These are phyloP conservation scores for Balansia obtecta DNA, from an alignment of 2,329 filamentous ascomycete species.

Conservation along the genomic window DNA sequence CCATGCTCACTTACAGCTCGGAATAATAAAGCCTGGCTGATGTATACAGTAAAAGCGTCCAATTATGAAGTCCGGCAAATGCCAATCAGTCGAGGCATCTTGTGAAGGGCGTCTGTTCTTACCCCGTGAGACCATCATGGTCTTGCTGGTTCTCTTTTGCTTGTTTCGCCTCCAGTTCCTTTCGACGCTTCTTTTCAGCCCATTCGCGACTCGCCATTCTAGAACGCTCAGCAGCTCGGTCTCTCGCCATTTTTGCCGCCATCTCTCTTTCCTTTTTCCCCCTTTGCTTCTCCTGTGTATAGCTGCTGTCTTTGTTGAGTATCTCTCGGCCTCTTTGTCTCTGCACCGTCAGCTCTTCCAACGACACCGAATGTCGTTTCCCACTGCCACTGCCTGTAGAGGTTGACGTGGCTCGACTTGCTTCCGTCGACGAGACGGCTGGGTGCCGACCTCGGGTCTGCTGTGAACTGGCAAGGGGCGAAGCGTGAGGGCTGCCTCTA, in stretches of 20 bases:
- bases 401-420: conserved; percentile 30
- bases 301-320: conserved; percentile 37
- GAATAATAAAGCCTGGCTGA: background rate
- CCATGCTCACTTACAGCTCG: background rate
- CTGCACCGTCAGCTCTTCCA: conserved; percentile 38
- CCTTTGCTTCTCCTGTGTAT: conserved; percentile 33
- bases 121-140: background rate
- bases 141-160: conserved; percentile 5
- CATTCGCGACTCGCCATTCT: conserved; percentile 47
- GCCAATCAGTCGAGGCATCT: background rate
- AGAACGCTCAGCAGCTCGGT: conserved; percentile 49
- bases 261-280: conserved; percentile 43
- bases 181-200: conserved; percentile 44
- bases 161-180: conserved; percentile 17
- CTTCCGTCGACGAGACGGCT: conserved; percentile 12
- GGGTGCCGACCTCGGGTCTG: conserved; percentile 17
- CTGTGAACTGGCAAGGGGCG: conserved; percentile 6
- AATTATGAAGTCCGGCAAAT: background rate
- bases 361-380: conserved; percentile 36
- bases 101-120: background rate
- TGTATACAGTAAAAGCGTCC: background rate
- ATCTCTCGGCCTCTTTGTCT: conserved; percentile 41
- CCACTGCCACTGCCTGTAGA: conserved; percentile 31
- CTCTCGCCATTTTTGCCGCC: conserved; percentile 40
- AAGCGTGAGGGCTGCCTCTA: conserved; percentile 3